These are phyloP conservation scores for Teratosphaeria viscida DNA, from an alignment of 2,329 filamentous ascomycete genomes.

Conservation along the genomic window DNA sequence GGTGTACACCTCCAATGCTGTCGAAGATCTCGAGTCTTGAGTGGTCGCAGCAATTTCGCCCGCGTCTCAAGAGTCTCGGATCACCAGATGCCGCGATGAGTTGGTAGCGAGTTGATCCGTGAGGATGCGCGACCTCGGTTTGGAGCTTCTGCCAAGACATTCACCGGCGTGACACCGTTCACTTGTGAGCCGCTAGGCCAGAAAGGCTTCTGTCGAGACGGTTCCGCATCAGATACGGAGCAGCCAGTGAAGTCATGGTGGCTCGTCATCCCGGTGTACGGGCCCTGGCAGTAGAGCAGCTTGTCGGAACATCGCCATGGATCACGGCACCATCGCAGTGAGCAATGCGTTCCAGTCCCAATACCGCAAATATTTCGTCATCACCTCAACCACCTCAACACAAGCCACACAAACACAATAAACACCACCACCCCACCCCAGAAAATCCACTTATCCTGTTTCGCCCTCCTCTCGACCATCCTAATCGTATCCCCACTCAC, in stretches of 20 bases:
- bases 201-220: neutral
- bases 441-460: conserved; percentile 98
- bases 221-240: no score
- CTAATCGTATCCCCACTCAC: conserved; percentile 92
- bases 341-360: neutral
- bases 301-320: neutral
- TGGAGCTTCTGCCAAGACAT: neutral
- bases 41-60: neutral
- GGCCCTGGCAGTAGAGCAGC: no score
- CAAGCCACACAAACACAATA: conserved; percentile 83
- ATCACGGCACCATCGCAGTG: neutral
- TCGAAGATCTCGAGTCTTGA: no score
- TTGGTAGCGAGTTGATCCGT: neutral
- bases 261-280: no score
- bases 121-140: neutral
- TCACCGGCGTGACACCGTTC: neutral
- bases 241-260: no score
- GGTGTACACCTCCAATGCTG: no score
- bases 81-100: neutral
- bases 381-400: conserved; percentile 60
- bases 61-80: neutral
- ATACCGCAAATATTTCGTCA: neutral
- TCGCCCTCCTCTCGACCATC: conserved; percentile 85
- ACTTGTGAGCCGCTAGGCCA: neutral
- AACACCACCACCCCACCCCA: conserved; percentile 77